Evolutionary conservation across 768 basidiomycete species (phyloP), one percentile per base, ranked within the genome.

Genomic region (Dendrothele bispora): DNA sequence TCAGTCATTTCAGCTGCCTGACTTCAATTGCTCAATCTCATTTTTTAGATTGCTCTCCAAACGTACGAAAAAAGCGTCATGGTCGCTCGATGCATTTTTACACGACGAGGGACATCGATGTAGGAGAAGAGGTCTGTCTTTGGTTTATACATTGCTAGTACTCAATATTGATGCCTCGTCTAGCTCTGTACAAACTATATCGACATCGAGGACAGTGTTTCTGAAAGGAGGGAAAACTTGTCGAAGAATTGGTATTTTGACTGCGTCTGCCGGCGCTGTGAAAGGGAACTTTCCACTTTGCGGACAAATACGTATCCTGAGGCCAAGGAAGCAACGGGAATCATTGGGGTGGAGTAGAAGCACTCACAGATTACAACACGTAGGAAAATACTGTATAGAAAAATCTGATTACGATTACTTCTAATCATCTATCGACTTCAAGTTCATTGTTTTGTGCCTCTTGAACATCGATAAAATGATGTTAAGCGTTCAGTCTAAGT

Each of bases 171-270:
- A n/a, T n/a, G n/a, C n/a, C n/a, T n/a, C n/a, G n/a, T n/a, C n/a
- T n/a, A n/a, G 43, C 54, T 78, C 34, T 77, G 72, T 51, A 77
- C 70, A 52, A 72, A 65, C 49, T 78, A 78, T 48, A 69, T 76
- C 30, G 69, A 61, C 42, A 24, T 57, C 21, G 29, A 51, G 8
- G 61, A 61, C 39, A 12, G 18, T 12, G 59, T 57, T 7, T 18
- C 8, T 10, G 51, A 52, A 18, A 47, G 62, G 37, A 29, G 53
- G 20, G 29, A 51, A 15, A 37, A 60, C 36, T 38, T 63, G 12
- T 37, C 52, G 17, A 21, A 39, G 28, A 56, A 65, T 52, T 55
- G 55, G 58, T 62, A 56, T 27, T 58, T 63, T 54, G 60, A 61
- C 29, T 58, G 61, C 14, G 43, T 47, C 1, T 63, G 62, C 46